Evolutionary conservation across 169 alveolate species (phyloP).

Genomic region (Eimeria sp.): DNA sequence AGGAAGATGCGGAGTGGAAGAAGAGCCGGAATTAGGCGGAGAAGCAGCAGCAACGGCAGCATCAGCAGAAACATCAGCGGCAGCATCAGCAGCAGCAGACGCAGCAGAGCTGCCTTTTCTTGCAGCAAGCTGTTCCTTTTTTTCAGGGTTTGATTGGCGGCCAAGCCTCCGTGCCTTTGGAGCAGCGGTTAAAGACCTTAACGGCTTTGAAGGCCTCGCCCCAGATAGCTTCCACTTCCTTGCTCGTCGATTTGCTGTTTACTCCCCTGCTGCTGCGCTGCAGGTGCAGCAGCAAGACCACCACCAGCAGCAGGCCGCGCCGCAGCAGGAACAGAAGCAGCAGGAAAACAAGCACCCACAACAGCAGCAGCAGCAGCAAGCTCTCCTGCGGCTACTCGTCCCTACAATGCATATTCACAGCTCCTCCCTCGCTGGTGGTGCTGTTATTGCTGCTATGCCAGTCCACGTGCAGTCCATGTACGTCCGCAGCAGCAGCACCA

Average conservation of each 20-base stretch:
- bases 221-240: constrained; percentile 24
- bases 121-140: constrained; percentile 15
- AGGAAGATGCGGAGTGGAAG: background rate
- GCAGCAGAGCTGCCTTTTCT: constrained; percentile 71
- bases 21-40: background rate
- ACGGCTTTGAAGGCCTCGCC: background rate
- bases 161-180: constrained; percentile 1
- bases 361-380: constrained; percentile 72
- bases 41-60: background rate
- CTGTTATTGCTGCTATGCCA: constrained; percentile 48
- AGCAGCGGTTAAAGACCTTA: background rate
- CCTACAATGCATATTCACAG: constrained; percentile 60
- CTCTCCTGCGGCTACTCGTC: constrained; percentile 44
- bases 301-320: background rate
- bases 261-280: constrained; percentile 66
- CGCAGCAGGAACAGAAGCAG: constrained; percentile 17
- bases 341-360: constrained; percentile 9
- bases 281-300: constrained; percentile 27
- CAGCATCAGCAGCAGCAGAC: constrained; percentile 61
- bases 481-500: constrained; percentile 42
- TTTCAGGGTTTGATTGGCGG: constrained; percentile 3
- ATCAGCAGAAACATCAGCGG: background rate
- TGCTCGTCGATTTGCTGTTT: constrained; percentile 45
- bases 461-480: constrained; percentile 41
- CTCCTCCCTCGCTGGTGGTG: constrained; percentile 64